Evolutionary conservation across 805 yeast species (phyloP).

Genomic region (Maudiozyma saulgeensis): DNA sequence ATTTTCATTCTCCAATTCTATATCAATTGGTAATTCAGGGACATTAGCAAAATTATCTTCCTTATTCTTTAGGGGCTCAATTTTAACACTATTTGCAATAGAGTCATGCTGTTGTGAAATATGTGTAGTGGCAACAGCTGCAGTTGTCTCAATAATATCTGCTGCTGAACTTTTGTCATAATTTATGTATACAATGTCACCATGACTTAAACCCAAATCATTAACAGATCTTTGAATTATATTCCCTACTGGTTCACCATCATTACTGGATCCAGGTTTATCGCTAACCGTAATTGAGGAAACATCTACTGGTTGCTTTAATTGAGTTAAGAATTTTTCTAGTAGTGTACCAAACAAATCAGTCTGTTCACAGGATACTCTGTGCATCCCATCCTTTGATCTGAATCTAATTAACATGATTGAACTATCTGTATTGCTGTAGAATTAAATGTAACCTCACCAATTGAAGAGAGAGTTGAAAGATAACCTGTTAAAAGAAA

Average conservation of each 20-base stretch:
- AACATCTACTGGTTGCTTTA: conserved; percentile 18
- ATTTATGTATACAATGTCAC: conserved; percentile 45
- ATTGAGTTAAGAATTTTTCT: conserved; percentile 28
- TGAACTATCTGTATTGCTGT: too few species aligned
- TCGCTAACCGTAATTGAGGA: conserved; percentile 21
- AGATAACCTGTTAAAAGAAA: too few species aligned
- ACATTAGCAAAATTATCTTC: background rate
- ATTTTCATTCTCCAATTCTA: conserved; percentile 47
- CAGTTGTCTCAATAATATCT: background rate
- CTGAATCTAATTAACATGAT: conserved; percentile 65
- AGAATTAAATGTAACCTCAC: too few species aligned
- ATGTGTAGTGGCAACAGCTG: background rate
- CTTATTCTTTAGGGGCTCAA: background rate
- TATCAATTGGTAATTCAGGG: conserved; percentile 57
- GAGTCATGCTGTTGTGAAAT: conserved; percentile 5
- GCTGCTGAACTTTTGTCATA: conserved; percentile 16
- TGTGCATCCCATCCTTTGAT: conserved; percentile 72
- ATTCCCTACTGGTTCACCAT: conserved; percentile 18
- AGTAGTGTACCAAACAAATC: conserved; percentile 39
- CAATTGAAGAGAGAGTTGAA: too few species aligned
- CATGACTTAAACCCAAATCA: conserved; percentile 47
- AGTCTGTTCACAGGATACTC: conserved; percentile 44
- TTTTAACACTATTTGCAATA: conserved; percentile 1
- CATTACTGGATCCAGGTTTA: conserved; percentile 16
- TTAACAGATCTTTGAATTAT: conserved; percentile 25